phyloP scores from a whole-genome alignment of 2,329 filamentous ascomycete species.

The Cercospora zeae-maydis region DNA sequence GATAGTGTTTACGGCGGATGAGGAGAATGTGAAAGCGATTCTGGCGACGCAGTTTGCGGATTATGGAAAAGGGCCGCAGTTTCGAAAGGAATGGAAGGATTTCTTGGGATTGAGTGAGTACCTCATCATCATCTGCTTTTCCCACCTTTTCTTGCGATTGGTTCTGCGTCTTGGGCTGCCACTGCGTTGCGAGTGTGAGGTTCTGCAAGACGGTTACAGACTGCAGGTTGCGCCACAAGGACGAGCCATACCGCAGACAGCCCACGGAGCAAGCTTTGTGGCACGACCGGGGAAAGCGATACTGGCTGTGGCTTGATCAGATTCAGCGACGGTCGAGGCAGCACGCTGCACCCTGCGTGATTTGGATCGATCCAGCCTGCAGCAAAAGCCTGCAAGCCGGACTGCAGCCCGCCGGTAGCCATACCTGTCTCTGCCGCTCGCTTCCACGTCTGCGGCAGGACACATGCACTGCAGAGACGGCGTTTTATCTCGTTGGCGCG shows the following conservation, averaged over 20 bases:
- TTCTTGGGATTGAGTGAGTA: constrained; percentile 73
- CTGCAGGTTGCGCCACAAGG: neutral
- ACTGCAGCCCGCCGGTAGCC: neutral
- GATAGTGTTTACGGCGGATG: constrained; percentile 73
- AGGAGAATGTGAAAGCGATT: constrained; percentile 87
- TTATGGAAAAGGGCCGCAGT: constrained; percentile 75
- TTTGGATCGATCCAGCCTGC: neutral
- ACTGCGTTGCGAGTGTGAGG: neutral
- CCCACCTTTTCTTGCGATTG: too few species aligned
- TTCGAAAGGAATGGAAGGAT: constrained; percentile 70
- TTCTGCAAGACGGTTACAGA: neutral
- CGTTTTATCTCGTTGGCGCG: neutral
- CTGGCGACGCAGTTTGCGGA: constrained; percentile 83
- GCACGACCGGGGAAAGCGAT: neutral
- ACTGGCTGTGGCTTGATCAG: neutral
- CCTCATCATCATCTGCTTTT: neutral
- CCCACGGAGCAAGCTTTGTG: neutral
- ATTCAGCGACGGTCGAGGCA: neutral
- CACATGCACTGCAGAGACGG: neutral
- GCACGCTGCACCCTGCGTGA: neutral
- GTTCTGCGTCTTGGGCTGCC: too few species aligned
- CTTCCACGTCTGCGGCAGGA: neutral
- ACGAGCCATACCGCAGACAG: neutral
- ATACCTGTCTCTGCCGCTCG: neutral
- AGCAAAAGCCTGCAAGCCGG: neutral